Evolutionary conservation across 2,329 filamentous ascomycete species (phyloP), one percentile per base, ranked within the genome.

Genomic region (Hysterium pulicare): DNA sequence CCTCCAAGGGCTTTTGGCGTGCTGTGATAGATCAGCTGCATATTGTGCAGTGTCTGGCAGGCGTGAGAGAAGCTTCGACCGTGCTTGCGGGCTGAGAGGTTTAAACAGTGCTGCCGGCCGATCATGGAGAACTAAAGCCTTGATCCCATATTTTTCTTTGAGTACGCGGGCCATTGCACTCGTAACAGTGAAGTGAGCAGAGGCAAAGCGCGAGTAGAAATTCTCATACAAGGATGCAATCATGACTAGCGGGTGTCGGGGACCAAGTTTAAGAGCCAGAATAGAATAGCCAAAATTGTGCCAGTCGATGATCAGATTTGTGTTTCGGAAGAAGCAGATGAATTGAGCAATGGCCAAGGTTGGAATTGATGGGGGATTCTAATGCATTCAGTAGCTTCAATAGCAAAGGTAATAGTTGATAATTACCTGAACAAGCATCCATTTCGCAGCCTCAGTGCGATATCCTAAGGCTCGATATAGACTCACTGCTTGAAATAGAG

Each of bases 261-360:
- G 50, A 1, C 81, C 79, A 1, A 86, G 71, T 48, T 83, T 84
- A 37, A 85, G 67, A 2, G 78, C 86, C 3, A 98, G 80, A 55
- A 98, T 95, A 7, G 89, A 91, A 76, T 91, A 95, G 54, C 91
- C 93, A 67, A 96, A 97, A 69, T 98, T 98, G 73, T 98, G 93
- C 93, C 93, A 98, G 72, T 98, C 93, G 42, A 97, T 86, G 47
- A 97, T 76, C 3, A 98, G 77, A 43, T 81, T 80, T 30, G 87
- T 95, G 54, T 87, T 84, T 38, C 93, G 84, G 38, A 95, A 66
- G 53, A 83, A 79, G 57, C 87, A 87, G 36, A 88, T 75, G 3
- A 90, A 48, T 17, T 83, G 75, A 13, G 88, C 86, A 28, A 96
- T 73, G 39, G 84, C 79, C 17, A 98, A 79, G 0, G 90, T 95